Evolutionary conservation across 129 eudicot species (phyloP).

Genomic region (Centella asiatica): DNA sequence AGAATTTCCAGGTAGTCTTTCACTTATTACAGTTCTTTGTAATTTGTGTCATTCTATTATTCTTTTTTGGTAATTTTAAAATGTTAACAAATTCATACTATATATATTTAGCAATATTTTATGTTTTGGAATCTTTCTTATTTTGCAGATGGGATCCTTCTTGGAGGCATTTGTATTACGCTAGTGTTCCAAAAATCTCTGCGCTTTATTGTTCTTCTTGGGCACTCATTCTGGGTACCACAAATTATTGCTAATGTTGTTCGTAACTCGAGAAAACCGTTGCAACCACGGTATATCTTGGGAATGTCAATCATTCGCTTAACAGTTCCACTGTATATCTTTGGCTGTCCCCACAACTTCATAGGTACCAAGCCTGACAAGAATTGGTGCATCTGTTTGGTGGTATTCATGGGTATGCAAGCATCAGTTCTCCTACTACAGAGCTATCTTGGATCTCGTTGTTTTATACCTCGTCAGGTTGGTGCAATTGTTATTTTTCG

Average conservation of each 20-base stretch:
- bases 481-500: conserved; percentile 7
- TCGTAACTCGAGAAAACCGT: conserved; percentile 73
- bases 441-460: conserved; percentile 84
- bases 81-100: too few relatives aligned
- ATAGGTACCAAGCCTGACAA: conserved; percentile 73
- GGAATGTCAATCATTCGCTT: conserved; percentile 81
- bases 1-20: too few relatives aligned
- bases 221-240: conserved; percentile 90
- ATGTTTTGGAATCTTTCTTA: not conserved
- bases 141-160: conserved; percentile 75
- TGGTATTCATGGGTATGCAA: conserved; percentile 61
- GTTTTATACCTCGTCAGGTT: conserved; percentile 84
- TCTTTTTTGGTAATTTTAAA: too few relatives aligned
- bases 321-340: conserved; percentile 71
- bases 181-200: conserved; percentile 72
- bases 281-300: conserved; percentile 82
- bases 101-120: too few relatives aligned
- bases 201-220: conserved; percentile 57
- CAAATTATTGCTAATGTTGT: conserved; percentile 69
- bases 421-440: conserved; percentile 66
- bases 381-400: conserved; percentile 58
- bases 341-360: conserved; percentile 94
- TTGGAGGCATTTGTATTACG: conserved; percentile 81
- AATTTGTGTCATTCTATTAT: too few relatives aligned
- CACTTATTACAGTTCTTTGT: too few relatives aligned